A percentile compares a stretch with the other conserved stretches of the same genome.
Conservation (phyloP, 225 moss, liverwort and hornwort species). For the Neckera pumila region DNA sequence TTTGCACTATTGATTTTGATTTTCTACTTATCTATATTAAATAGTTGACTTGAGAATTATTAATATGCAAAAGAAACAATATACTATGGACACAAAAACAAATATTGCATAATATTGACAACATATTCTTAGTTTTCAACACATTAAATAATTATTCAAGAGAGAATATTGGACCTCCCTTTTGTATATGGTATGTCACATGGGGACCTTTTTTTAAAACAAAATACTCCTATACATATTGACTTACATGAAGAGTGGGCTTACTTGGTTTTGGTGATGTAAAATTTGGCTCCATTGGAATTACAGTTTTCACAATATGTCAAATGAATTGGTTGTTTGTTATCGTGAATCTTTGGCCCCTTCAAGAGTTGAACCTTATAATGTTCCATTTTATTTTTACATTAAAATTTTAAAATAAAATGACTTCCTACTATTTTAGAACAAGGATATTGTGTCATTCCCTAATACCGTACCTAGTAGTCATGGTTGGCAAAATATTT, state of each 20-base stretch:
- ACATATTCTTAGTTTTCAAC: background rate
- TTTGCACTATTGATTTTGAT: too few species aligned
- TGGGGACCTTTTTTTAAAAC: background rate
- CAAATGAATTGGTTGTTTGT: background rate
- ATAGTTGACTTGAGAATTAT: too few species aligned
- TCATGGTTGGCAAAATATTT: background rate
- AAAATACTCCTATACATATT: too few species aligned
- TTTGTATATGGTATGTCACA: rapidly evolving
- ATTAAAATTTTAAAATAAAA: background rate
- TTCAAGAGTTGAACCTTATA: background rate
- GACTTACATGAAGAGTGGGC: too few species aligned
- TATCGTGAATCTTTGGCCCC: background rate
- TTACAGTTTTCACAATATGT: background rate
- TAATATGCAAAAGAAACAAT: too few species aligned
- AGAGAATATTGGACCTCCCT: background rate
- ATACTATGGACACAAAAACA: rapidly evolving
- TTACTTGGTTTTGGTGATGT: background rate
- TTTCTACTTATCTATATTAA: too few species aligned
- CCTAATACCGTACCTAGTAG: rapidly evolving
- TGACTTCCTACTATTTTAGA: background rate
- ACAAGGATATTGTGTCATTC: background rate
- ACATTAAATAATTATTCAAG: background rate
- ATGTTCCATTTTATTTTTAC: background rate
- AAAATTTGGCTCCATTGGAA: background rate
- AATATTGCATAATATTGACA: background rate